These are phyloP conservation scores for Rhinocladiella similis DNA, from an alignment of 2,329 filamentous ascomycete genomes.

Conservation along the genomic window DNA sequence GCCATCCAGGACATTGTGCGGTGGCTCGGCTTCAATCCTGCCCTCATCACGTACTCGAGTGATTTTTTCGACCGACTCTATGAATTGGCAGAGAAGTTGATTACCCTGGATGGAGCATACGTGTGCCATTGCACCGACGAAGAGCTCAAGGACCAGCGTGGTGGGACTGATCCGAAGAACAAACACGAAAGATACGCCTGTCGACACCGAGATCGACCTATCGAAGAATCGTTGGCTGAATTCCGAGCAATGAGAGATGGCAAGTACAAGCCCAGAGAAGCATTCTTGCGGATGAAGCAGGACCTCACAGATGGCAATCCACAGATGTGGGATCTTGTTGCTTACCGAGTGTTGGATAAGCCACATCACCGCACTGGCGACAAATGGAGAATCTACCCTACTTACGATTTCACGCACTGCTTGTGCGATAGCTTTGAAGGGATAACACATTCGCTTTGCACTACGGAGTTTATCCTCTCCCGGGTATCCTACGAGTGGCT, in stretches of 20 bases:
- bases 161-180: conserved; percentile 66
- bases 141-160: conserved; percentile 84
- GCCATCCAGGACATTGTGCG: conserved; percentile 85
- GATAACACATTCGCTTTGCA: conserved; percentile 91
- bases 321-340: conserved; percentile 94
- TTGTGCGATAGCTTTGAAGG: conserved; percentile 89
- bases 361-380: conserved; percentile 76
- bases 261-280: conserved; percentile 81
- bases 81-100: conserved; percentile 82
- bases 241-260: conserved; percentile 91
- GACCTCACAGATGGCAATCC: conserved; percentile 78
- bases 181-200: conserved; percentile 74
- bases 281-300: conserved; percentile 91
- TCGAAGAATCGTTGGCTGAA: conserved; percentile 75
- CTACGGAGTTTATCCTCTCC: conserved; percentile 84
- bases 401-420: conserved; percentile 90
- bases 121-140: conserved; percentile 79
- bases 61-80: conserved; percentile 90
- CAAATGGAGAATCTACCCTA: conserved; percentile 91
- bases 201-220: conserved; percentile 71
- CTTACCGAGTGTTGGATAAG: conserved; percentile 78
- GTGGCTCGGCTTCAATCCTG: conserved; percentile 84
- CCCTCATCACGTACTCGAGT: conserved; percentile 78
- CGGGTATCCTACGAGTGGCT: conserved; percentile 90
- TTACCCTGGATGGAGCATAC: conserved; percentile 68